Evolutionary conservation across 768 basidiomycete species (phyloP), one percentile per base, ranked within the genome.

Genomic region (Punctularia strigosozonata): DNA sequence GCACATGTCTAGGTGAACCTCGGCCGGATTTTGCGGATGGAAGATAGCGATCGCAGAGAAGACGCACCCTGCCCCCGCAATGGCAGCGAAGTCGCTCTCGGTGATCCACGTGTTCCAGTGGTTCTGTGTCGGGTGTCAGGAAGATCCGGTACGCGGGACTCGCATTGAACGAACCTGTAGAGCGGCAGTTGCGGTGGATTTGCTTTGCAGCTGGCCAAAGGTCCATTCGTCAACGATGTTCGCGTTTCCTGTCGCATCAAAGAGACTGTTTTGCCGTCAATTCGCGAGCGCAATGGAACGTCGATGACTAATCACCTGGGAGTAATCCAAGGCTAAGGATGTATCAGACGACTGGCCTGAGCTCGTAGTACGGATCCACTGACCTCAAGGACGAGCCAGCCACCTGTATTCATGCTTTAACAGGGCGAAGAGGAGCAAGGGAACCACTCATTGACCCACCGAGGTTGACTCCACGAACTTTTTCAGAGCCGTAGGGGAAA

Each of bases 41-140:
- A 25, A 10, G 18, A 40, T 39, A 15, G 10, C 30, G 43, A 42
- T 42, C 43, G 41, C 38, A 31, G 47, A 49, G 36, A 38, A 40
- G 42, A 57, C 58, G 18, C 54, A 82, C 83, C 83, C 82, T 5
- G 85, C 84, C 31, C 70, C 75, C 37, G 80, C 75, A 43, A 89
- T 88, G 33, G 64, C 71, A 23, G 59, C 57, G 52, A 92, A 85
- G 57, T 97, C 91, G 15, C 65, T 52, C 51, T 90, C 80, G 1
- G 80, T 85, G 47, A 97, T 88, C 75, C 76, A 91, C 1, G 77
- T 78, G 45, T 83, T 57, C 85, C 86, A 89, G 53, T 88, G 87
- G 34, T 68, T 62, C n/a, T n/a, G n/a, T n/a, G n/a, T n/a, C n/a
- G n/a, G n/a, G n/a, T n/a, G n/a, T n/a, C n/a, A n/a, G n/a, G n/a